phyloP scores from a whole-genome alignment of 2,329 filamentous ascomycete species.

The Aspergillus fischeri region DNA sequence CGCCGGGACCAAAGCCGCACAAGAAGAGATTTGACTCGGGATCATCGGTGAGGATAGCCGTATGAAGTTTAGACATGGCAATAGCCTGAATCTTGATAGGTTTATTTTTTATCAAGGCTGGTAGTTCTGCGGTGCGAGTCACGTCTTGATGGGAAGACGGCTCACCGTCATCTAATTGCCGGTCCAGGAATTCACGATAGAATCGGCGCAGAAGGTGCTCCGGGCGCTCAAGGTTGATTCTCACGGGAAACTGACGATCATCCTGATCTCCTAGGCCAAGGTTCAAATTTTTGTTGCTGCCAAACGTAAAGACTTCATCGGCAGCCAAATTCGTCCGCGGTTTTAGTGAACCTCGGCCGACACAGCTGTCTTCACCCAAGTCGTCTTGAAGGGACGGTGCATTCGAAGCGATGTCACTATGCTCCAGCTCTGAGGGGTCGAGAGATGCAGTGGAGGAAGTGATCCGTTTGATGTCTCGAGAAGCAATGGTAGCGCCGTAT shows the following conservation, averaged over 20 bases:
- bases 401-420: conserved; percentile 27
- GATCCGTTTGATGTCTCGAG: conserved; percentile 58
- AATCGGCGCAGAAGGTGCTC: conserved; percentile 72
- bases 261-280: conserved; percentile 94
- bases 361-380: conserved; percentile 43
- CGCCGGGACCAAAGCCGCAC: conserved; percentile 86
- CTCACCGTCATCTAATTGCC: conserved; percentile 31
- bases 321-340: conserved; percentile 50
- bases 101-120: conserved; percentile 65
- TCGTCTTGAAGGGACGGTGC: conserved; percentile 43
- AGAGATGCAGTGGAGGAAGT: conserved; percentile 26
- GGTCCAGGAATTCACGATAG: conserved; percentile 59
- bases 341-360: conserved; percentile 23
- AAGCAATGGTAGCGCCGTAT: conserved; percentile 80
- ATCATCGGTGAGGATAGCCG: conserved; percentile 80
- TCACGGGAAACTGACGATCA: conserved; percentile 89
- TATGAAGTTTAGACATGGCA: conserved; percentile 85
- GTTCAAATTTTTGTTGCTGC: conserved; percentile 92
- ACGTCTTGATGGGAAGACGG: conserved; percentile 24
- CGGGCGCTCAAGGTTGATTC: conserved; percentile 70
- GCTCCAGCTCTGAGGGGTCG: conserved; percentile 44
- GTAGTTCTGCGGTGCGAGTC: conserved; percentile 55
- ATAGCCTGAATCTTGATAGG: conserved; percentile 77
- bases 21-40: conserved; percentile 87
- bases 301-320: conserved; percentile 89